Evolutionary conservation across 2,329 filamentous ascomycete species (phyloP), one percentile per base, ranked within the genome.

Genomic region (Proliferodiscus dingleyae): DNA sequence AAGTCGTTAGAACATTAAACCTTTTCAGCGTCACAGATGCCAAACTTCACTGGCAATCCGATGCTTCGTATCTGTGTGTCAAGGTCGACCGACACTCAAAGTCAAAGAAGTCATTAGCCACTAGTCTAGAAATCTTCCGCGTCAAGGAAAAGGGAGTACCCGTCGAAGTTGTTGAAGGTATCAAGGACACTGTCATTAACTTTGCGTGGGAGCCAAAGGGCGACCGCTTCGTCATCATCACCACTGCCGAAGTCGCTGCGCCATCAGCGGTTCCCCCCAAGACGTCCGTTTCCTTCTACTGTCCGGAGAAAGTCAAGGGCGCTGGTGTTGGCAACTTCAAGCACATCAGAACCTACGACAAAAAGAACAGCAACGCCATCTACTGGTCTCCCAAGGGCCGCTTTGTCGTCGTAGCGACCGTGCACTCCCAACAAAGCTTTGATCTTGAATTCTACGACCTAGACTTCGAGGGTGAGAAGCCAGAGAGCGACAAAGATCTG

Each of bases 151-250:
- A 98, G 80, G 91, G 93, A 57, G 93, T 98, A 2, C 93, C 93
- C 1, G 91, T 98, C 44, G 93, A 98, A 69, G 93, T 97, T 46
- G 89, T 98, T 41, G 93, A 98, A 69, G 89, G 85, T 43, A 87
- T 98, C 71, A 97, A 97, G 72, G 93, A 97, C 63, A 95, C 90
- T 1, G 93, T 98, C 59, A 95, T 98, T 72, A 98, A 98, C 75
- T 98, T 98, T 65, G 89, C 93, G 8, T 98, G 93, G 93, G 93
- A 98, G 66, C 93, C 93, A 53, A 96, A 96, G 74, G 93, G 93
- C 52, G 90, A 95, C 67, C 85, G 93, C 30, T 98, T 98, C 66
- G 89, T 96, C 55, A 84, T 96, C 64, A 98, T 98, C 71, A 96
- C 90, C 28, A 93, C 88, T 15, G 86, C 89, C 9, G 93, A 98